Conservation (phyloP, 2,329 filamentous ascomycete species). For the Penicillium italicum region DNA sequence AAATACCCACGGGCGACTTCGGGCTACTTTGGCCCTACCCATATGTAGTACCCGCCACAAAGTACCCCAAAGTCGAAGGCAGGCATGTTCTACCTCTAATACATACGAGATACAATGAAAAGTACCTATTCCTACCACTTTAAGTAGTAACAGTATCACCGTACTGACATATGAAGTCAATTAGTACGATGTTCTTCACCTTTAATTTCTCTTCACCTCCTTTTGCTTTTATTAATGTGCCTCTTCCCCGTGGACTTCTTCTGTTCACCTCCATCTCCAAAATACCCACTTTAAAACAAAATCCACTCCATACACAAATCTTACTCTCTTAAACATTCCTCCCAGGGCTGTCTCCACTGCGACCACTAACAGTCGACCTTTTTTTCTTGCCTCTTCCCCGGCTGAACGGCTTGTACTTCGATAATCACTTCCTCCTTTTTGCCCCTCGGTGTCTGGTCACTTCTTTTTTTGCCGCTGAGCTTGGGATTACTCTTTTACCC, state of each 20-base stretch:
- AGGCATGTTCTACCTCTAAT: background rate
- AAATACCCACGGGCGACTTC: background rate
- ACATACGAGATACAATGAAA: too few relatives aligned
- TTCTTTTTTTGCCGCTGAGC: background rate
- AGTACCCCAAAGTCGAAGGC: background rate
- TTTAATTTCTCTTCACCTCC: too few relatives aligned
- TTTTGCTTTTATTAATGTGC: too few relatives aligned
- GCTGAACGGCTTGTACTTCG: conserved; percentile 7
- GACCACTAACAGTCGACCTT: conserved; percentile 19
- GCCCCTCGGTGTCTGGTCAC: background rate
- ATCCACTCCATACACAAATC: background rate
- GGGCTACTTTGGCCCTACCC: background rate
- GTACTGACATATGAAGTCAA: too few relatives aligned
- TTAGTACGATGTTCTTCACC: too few relatives aligned
- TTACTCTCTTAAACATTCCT: conserved; percentile 11
- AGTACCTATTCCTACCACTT: too few relatives aligned
- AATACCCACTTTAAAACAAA: background rate
- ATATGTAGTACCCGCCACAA: background rate
- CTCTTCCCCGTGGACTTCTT: too few relatives aligned
- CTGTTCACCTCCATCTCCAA: conserved; percentile 4
- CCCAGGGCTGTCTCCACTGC: conserved; percentile 18
- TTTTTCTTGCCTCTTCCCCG: conserved; percentile 10
- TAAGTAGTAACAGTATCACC: too few relatives aligned
- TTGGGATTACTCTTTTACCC: background rate
- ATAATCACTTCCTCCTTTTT: background rate